A percentile compares a stretch with the other conserved stretches of the same genome.
Conservation (phyloP, 352 stramenopile species). For the Thraustochytrium sp. region DNA sequence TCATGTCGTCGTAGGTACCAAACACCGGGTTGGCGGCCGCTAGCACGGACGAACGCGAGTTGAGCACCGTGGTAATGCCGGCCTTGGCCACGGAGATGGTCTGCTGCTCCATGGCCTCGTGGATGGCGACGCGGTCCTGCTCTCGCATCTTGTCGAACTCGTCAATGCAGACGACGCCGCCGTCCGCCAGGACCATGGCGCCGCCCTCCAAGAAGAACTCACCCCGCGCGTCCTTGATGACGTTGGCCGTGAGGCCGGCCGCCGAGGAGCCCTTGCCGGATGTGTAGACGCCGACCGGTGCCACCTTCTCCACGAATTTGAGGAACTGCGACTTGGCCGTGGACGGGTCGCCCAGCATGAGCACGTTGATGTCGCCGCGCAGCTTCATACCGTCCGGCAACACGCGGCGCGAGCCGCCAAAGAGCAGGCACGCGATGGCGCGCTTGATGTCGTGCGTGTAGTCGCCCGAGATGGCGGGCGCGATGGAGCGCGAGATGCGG, state of each 20-base stretch:
- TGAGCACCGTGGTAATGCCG: conserved; percentile 97
- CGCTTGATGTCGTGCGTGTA: conserved; percentile 83
- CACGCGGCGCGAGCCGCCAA: conserved; percentile 83
- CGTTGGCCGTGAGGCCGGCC: conserved; percentile 90
- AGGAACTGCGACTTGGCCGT: conserved; percentile 97
- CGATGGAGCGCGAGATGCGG: conserved; percentile 74
- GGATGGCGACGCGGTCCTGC: conserved; percentile 91
- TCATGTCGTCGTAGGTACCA: conserved; percentile 96
- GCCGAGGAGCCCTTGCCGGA: conserved; percentile 94
- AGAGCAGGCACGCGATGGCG: conserved; percentile 87
- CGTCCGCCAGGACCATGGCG: conserved; percentile 77
- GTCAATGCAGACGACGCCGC: conserved; percentile 97
- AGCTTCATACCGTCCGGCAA: conserved; percentile 93
- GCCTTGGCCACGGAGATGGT: conserved; percentile 98
- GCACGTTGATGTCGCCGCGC: conserved; percentile 95
- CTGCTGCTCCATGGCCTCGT: conserved; percentile 99
- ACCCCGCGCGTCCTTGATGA: conserved; percentile 55
- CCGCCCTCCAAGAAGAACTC: conserved; percentile 95
- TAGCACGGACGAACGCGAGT: conserved; percentile 81
- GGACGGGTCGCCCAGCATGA: conserved; percentile 93
- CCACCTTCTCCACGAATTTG: conserved; percentile 91
- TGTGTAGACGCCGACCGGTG: conserved; percentile 96
- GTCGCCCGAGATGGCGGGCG: conserved; percentile 77
- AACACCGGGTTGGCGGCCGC: conserved; percentile 95
- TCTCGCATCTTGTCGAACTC: conserved; percentile 92